Conservation (phyloP, 1,284 basidiomycete genomes). For the Microbotryum violaceum region DNA sequence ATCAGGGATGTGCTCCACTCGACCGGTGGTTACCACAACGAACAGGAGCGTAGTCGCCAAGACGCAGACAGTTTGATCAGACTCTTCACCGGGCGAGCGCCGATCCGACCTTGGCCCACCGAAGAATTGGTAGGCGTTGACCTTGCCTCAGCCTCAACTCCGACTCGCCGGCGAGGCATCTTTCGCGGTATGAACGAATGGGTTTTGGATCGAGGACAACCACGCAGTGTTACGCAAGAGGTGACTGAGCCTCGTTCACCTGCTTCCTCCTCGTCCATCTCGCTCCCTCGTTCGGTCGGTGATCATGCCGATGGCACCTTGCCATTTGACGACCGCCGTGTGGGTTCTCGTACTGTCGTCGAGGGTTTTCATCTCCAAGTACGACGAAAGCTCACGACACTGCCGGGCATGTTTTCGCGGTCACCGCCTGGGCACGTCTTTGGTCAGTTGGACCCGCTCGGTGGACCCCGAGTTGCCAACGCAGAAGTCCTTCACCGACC, state of each 20-base stretch:
- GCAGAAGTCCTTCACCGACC: too few relatives aligned
- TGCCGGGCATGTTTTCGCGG: too few relatives aligned
- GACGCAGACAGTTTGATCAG: conserved; percentile 11
- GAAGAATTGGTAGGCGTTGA: conserved; percentile 18
- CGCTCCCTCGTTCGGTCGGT: background rate
- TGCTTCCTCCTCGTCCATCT: too few relatives aligned
- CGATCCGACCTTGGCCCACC: conserved; percentile 21
- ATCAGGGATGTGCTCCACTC: too few relatives aligned
- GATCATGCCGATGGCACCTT: background rate
- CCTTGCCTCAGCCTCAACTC: background rate
- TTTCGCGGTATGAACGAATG: conserved; percentile 20
- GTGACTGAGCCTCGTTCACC: too few relatives aligned
- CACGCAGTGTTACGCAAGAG: background rate
- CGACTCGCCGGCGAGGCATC: conserved; percentile 1
- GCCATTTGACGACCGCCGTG: background rate
- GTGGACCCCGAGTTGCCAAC: too few relatives aligned
- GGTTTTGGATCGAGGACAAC: conserved; percentile 5
- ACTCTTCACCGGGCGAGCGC: conserved; percentile 13
- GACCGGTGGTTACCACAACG: too few relatives aligned
- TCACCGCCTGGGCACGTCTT: too few relatives aligned
- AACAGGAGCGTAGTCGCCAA: too few relatives aligned
- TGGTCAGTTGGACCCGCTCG: too few relatives aligned
- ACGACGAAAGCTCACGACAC: background rate
- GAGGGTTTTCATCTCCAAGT: conserved; percentile 16
- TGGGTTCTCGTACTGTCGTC: background rate